Evolutionary conservation across 148 eudicot species (phyloP), one percentile per base, ranked within the genome.

Genomic region (Vaccinium macrocarpon): DNA sequence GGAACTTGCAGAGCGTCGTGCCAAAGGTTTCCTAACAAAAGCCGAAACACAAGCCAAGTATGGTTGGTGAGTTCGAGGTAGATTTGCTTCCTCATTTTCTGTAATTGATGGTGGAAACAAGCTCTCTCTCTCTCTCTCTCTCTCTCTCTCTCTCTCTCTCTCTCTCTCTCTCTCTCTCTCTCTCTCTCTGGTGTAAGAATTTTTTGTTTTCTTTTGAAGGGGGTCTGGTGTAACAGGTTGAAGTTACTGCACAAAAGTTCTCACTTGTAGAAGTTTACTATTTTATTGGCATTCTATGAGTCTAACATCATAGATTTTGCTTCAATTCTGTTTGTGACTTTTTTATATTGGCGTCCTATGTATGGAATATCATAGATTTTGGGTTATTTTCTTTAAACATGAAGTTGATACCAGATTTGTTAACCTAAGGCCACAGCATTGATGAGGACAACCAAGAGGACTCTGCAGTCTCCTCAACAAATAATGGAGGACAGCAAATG

Each of bases 21-120:
- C 99, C 70, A 90, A 86, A 89, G 99, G 99, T 61, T 90, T 92
- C 84, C 98, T 94, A 48, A 96, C 99, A 19, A 96, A 96, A 89
- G 94, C 99, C n/a, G 94, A 96, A 91, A 94, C 99, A 15, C 99
- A 96, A 83, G 99, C 93, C 73, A 91, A 91, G 87, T 91, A 91
- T 18, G 91, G 93, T 2, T 89, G 93, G 93, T 91, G 88, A 89
- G 64, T 46, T 64, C 32, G 38, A 42, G 82, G 71, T 11, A 23
- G 72, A 6, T 0, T 56, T 56, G 66, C 50, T 56, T 27, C 42
- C 68, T 56, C 48, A 53, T 78, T 14, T 27, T 29, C 64, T 79
- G 81, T 27, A 79, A 55, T 55, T 27, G 38, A 50, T n/a, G 0
- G 42, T 52, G 38, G 59, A 78, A 78, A 49, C 61, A 52, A 78